Evolutionary conservation across 352 stramenopile species (phyloP), one percentile per base, ranked within the genome.

Genomic region (Blastocystis sp.): DNA sequence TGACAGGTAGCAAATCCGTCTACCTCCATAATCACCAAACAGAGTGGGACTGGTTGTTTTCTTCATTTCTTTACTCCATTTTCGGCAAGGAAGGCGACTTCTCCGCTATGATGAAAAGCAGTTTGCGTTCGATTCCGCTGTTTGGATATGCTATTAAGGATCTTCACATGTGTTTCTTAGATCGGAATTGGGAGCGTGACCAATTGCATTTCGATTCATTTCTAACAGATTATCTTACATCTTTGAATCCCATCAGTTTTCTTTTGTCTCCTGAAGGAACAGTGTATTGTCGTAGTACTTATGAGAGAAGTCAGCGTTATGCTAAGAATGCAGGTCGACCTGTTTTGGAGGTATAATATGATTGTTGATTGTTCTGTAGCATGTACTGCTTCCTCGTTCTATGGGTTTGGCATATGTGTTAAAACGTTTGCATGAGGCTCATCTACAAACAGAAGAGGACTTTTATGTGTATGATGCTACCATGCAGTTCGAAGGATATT

Each of bases 401-500:
- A 61, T 54, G 2, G 69, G 69, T 27, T 54, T 80, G 21, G 69
- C 69, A 16, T 80, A 59, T 37, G 19, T 80, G 37, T 19, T 80
- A 14, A 52, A 59, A 29, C 16, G 43, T 7, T 54, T 80, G 12
- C 32, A 27, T 39, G 21, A 56, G 11, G 21, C n/a, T 49, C 21
- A 46, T 24, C 57, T 65, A 32, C 19, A 35, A 21, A 80, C 32
- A 27, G 69, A 42, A 24, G 69, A 80, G 43, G 46, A 80, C 27
- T 52, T 63, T 14, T 80, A 80, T 54, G 7, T 80, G 6, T 80
- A 80, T 32, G 69, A 80, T 37, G 59, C 69, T 37, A 80, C 43
- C 12, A 80, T 80, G 69, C 69, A 80, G 43, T 80, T 80, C 43
- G 69, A 80, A 11, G 69, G 69, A 32, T 80, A 80, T 39, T 35